Percentiles rank a stretch among this genome's conserved stretches.
These are phyloP conservation scores for Microthlaspi erraticum DNA, from an alignment of 345 rosid genomes.

Conservation along the genomic window DNA sequence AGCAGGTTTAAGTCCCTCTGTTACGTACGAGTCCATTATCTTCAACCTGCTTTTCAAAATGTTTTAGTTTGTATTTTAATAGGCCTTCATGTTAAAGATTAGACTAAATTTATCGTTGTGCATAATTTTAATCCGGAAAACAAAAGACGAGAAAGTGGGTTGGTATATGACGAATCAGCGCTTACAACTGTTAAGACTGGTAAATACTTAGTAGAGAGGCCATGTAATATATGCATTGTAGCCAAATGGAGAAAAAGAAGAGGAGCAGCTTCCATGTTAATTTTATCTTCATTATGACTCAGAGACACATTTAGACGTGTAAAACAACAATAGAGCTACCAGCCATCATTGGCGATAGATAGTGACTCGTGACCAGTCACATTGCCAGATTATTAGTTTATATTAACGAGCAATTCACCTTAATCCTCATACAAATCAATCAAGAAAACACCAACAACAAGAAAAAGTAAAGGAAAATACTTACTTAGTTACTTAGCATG, in stretches of 20 bases:
- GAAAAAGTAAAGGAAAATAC: background rate
- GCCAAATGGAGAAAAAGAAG: background rate
- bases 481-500: background rate
- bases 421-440: background rate
- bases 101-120: background rate
- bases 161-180: background rate
- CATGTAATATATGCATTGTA: background rate
- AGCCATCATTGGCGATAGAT: background rate
- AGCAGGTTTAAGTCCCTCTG: background rate
- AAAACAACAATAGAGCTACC: background rate
- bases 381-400: constrained; percentile 9
- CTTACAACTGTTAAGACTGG: background rate
- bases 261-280: background rate
- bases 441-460: background rate
- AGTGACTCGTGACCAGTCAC: constrained; percentile 4
- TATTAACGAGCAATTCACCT: background rate
- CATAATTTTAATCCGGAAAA: background rate
- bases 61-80: background rate
- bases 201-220: too few relatives aligned
- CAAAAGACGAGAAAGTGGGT: background rate
- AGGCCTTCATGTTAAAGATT: background rate
- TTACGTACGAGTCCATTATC: background rate
- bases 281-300: background rate
- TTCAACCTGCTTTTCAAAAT: background rate
- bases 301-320: background rate